Percentiles rank a stretch among this genome's conserved stretches.
Conservation (phyloP, 1,284 basidiomycete species). For the Ganoderma sinense region DNA sequence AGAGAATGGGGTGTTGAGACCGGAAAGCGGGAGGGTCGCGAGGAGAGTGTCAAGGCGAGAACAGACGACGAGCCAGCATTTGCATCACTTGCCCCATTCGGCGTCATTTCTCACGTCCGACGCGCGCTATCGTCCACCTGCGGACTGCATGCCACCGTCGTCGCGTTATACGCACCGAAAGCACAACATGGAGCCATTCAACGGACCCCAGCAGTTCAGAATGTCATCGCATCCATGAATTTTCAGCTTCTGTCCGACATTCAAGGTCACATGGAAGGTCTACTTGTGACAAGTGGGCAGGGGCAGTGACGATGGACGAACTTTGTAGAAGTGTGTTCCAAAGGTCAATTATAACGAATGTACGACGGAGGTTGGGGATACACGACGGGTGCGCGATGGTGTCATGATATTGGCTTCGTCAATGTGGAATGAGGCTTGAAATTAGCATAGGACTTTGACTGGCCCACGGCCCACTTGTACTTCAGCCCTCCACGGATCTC, state of each 20-base stretch:
- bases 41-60: constrained; percentile 13
- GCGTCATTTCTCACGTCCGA: constrained; percentile 23
- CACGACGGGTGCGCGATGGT: not conserved
- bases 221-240: no score
- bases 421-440: constrained; percentile 19
- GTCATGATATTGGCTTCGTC: constrained; percentile 14
- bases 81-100: constrained; percentile 17
- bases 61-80: constrained; percentile 10
- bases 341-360: constrained; percentile 9
- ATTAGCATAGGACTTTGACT: constrained; percentile 42
- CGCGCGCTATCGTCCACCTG: constrained; percentile 3
- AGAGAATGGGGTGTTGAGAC: constrained; percentile 7
- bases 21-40: constrained; percentile 6
- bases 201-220: no score
- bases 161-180: not conserved
- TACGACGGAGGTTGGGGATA: constrained; percentile 1
- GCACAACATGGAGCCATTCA: no score
- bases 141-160: no score
- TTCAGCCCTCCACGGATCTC: constrained; percentile 66
- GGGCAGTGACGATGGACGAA: not conserved
- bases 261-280: not conserved
- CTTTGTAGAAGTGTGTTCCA: not conserved
- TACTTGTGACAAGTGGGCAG: not conserved
- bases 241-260: not conserved
- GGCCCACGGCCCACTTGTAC: constrained; percentile 64